A percentile compares a stretch with the other conserved stretches of the same genome.
Evolutionary conservation across 257 asterid species (phyloP).

Genomic region (Nicotiana noctiflora): DNA sequence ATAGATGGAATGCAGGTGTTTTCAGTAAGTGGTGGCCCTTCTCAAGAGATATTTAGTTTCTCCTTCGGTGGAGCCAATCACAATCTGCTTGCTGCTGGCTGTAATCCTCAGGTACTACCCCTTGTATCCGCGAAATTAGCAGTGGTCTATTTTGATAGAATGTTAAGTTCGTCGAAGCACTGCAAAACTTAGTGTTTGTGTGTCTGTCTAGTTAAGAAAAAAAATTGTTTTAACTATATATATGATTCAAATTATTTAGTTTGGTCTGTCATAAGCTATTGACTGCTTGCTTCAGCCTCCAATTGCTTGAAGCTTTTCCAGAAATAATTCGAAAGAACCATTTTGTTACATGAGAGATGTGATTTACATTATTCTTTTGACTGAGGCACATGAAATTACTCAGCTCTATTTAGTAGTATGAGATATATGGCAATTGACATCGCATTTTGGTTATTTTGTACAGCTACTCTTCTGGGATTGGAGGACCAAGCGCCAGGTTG

Average conservation of each 20-base stretch:
- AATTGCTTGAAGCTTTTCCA: background rate
- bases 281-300: background rate
- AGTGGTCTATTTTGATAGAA: background rate
- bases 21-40: slow-evolving; percentile 47
- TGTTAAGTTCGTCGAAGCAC: background rate
- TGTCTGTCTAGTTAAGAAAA: background rate
- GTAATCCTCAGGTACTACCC: slow-evolving; percentile 54
- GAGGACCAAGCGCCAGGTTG: slow-evolving; percentile 69
- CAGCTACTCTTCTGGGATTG: slow-evolving; percentile 86
- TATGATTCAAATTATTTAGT: background rate
- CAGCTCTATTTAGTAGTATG: background rate
- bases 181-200: background rate
- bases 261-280: background rate
- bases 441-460: background rate
- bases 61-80: slow-evolving; percentile 73
- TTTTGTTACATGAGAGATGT: background rate
- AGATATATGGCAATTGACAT: background rate
- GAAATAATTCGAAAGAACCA: background rate
- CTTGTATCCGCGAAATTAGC: background rate
- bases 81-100: slow-evolving; percentile 82
- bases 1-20: slow-evolving; percentile 52
- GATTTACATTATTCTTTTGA: background rate
- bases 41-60: slow-evolving; percentile 81
- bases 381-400: background rate
- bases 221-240: background rate